A percentile compares a stretch with the other conserved stretches of the same genome.
Conservation (phyloP, 108 stramenopile species). For the Skeletonema grethae region DNA sequence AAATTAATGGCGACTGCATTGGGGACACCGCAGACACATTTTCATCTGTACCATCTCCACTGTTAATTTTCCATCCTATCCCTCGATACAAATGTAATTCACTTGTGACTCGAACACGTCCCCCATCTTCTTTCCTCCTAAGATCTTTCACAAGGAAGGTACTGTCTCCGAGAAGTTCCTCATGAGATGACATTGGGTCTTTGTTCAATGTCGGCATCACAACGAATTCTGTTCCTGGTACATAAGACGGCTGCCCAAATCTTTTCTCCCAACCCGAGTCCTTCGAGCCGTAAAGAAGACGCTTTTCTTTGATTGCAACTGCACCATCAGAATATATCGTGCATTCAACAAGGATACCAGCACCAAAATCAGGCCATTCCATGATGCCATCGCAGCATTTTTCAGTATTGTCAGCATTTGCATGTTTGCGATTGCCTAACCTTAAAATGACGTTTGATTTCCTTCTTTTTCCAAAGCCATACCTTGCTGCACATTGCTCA, state of each 20-base stretch:
- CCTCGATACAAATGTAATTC: constrained; percentile 64
- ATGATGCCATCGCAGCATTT: constrained; percentile 61
- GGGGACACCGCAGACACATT: not conserved
- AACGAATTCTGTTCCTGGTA: constrained; percentile 64
- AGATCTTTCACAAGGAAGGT: constrained; percentile 55
- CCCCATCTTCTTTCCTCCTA: constrained; percentile 62
- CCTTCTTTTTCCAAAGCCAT: constrained; percentile 74
- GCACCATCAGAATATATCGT: constrained; percentile 62
- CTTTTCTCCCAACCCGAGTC: constrained; percentile 87
- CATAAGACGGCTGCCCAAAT: constrained; percentile 83
- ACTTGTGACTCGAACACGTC: constrained; percentile 55
- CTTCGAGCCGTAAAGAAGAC: constrained; percentile 74
- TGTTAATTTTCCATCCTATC: constrained; percentile 17
- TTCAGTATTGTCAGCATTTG: constrained; percentile 15
- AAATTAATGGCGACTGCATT: constrained; percentile 60
- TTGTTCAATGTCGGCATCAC: constrained; percentile 51
- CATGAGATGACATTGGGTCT: constrained; percentile 51
- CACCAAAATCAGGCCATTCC: constrained; percentile 88
- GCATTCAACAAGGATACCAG: constrained; percentile 67
- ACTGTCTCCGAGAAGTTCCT: constrained; percentile 63
- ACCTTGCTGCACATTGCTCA: constrained; percentile 82
- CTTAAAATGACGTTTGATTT: constrained; percentile 66
- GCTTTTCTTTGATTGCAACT: constrained; percentile 61
- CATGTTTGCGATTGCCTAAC: constrained; percentile 19
- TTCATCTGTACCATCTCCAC: not conserved